Base-by-base conservation (phyloP, 768 basidiomycete genomes). In the Austroboletus eburneus region DNA sequence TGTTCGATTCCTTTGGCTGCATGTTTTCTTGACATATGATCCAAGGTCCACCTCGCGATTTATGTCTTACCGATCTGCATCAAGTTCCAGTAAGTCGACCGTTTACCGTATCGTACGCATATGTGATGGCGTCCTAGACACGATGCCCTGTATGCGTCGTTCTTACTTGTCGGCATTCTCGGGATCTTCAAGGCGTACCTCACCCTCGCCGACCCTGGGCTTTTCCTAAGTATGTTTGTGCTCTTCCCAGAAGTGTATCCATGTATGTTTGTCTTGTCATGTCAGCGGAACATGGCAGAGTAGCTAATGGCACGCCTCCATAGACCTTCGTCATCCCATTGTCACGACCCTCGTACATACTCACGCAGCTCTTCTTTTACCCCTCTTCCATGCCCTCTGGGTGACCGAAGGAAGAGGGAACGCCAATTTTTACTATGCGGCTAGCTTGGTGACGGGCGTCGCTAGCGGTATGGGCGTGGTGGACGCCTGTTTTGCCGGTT, bases 391-490 rank as follows among this genome's bases (percentile, higher is more conserved):
- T 59, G 79, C 89, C 49, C 72, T 98, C 2, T 99, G 96, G 95
- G 77, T 97, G 6, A 74, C 73, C 9, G 86, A 91, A 46, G 93
- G 92, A 2, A 89, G 91, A 5, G 96, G 92, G 3, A 98, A 99
- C 59, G 93, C 95, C 38, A 98, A 98, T 65, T 99, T 99, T 69
- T 97, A 90, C 70, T 99, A 98, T 58, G 96, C 96, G 0, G 84
- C 87, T 4, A 97, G 93, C 2, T 73, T 98, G 50, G 95, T 99
- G 14, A 92, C 93, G 65, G 93, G 91, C 0, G 76, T 92, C 53
- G 87, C 84, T 3, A 86, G 89, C 53, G 92, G 91, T 0, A 78
- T 87, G n/a, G 85, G 85, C 16, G 58, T 93, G 12, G 71, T 91
- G 3, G 95, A 96, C 60, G 81, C 80, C 23, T 71, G 90, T 23